A percentile compares a stretch with the other conserved stretches of the same genome.
Conservation (phyloP, 2,329 filamentous ascomycete species). For the Cephalotrichum gorgonifer region DNA sequence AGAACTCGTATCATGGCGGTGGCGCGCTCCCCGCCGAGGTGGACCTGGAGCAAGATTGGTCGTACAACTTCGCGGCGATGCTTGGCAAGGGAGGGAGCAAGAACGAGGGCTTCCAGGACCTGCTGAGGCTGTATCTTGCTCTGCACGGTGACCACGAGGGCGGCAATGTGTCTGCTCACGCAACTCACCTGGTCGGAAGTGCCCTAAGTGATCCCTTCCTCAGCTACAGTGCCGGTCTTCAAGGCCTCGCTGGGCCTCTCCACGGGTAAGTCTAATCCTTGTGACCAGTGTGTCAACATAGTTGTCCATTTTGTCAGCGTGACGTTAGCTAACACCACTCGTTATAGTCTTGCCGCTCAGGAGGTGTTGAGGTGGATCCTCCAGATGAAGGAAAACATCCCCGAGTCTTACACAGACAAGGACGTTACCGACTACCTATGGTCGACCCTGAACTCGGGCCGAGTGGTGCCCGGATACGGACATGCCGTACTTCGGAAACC, state of each 20-base stretch:
- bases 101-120: constrained; percentile 90
- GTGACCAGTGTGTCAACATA: not conserved
- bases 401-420: constrained; percentile 63
- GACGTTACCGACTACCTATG: constrained; percentile 87
- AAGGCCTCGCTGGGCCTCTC: constrained; percentile 57
- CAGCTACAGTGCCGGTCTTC: constrained; percentile 89
- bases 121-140: constrained; percentile 86
- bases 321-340: not conserved
- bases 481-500: constrained; percentile 95
- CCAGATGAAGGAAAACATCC: constrained; percentile 87
- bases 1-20: constrained; percentile 71
- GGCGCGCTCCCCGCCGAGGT: constrained; percentile 65
- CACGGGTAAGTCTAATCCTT: constrained; percentile 48
- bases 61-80: constrained; percentile 97
- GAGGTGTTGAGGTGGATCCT: constrained; percentile 95
- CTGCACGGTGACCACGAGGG: constrained; percentile 98
- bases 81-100: constrained; percentile 81
- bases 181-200: constrained; percentile 90
- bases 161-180: constrained; percentile 91
- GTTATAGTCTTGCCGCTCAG: constrained; percentile 72
- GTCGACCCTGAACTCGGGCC: constrained; percentile 84
- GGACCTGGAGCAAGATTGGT: constrained; percentile 86
- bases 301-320: not conserved
- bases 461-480: constrained; percentile 89
- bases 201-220: constrained; percentile 92